Percentiles rank a stretch among this genome's conserved stretches.
Evolutionary conservation across 2,329 filamentous ascomycete species (phyloP).

Genomic region (Neofusicoccum sp.): DNA sequence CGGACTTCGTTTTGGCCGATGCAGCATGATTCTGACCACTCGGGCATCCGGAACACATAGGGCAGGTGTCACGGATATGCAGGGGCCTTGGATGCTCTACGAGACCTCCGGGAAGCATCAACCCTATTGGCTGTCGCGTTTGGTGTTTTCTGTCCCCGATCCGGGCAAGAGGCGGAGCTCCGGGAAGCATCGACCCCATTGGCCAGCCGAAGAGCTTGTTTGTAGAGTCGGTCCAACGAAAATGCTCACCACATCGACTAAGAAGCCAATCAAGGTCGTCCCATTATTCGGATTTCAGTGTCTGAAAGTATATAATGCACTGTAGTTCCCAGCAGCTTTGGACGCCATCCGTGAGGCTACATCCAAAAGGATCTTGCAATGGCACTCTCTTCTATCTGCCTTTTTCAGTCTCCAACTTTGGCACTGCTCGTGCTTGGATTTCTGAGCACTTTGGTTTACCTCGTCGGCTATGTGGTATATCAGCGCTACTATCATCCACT

Average conservation of each 20-base stretch:
- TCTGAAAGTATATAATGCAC: no score
- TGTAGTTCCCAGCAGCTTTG: no score
- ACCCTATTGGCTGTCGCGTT: neutral
- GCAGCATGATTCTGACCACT: neutral
- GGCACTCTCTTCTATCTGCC: no score
- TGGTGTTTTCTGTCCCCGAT: no score
- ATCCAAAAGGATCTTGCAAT: no score
- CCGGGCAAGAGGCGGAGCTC: neutral
- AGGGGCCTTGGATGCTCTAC: neutral
- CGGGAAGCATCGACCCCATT: neutral
- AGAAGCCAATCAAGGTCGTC: no score
- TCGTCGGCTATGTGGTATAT: conserved; percentile 25
- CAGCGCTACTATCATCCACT: conserved; percentile 33
- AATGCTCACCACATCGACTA: no score
- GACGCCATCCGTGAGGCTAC: no score
- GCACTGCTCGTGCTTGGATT: neutral
- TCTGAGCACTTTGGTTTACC: neutral
- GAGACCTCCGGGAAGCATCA: neutral
- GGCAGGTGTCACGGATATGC: no score
- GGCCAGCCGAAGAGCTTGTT: neutral
- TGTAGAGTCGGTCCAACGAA: no score
- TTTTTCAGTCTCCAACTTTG: no score
- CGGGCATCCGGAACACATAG: neutral
- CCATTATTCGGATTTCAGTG: no score
- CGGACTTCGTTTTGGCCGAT: neutral